Evolutionary conservation across 129 eudicot genomes (phyloP), one percentile per base, ranked within the genome.

Genomic region (Chrysanthemum seticuspe): DNA sequence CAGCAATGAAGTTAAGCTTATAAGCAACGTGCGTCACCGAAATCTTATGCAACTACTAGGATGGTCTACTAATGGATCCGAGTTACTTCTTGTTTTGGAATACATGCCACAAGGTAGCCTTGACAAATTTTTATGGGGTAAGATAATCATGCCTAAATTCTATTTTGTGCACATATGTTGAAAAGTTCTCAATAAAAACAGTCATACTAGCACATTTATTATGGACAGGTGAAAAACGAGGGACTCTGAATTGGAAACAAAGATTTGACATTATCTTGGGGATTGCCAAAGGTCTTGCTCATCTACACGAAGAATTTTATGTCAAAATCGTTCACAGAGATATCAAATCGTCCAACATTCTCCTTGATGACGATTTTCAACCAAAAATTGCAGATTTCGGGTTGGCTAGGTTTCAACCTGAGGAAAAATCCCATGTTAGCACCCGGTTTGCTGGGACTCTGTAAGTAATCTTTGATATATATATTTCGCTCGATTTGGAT

Each of bases 341-440:
- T 76, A 83, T 88, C 52, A 88, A 88, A 74, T 81, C 91, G 0
- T 73, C 85, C 72, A 88, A 88, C 68, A 85, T 88, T 34, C 70
- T 88, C 6, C 86, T 88, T 16, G 95, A 83, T 27, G 53, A 81
- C 8, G 82, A 78, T 9, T 83, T 83, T 36, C 88, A 74, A 67
- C 85, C 88, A 31, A 88, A 88, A 67, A 85, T 85, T 74, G 95
- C 91, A 31, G 91, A 88, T 79, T 88, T 88, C 14, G 95, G 95
- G 21, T 65, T 85, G 78, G 91, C 88, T 55, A 85, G 86, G 73
- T 85, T 85, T 40, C 56, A 80, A 3, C 87, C 91, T 12, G 85
- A 79, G 14, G 83, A 81, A 76, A 85, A 68, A 79, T 70, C 86
- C 57, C 95, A 88, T 68, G 79, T 88, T 53, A 83, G 86, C 77